Conservation (phyloP, 371 early-diverging fungal genomes). For the Haplosporangium sp. region DNA sequence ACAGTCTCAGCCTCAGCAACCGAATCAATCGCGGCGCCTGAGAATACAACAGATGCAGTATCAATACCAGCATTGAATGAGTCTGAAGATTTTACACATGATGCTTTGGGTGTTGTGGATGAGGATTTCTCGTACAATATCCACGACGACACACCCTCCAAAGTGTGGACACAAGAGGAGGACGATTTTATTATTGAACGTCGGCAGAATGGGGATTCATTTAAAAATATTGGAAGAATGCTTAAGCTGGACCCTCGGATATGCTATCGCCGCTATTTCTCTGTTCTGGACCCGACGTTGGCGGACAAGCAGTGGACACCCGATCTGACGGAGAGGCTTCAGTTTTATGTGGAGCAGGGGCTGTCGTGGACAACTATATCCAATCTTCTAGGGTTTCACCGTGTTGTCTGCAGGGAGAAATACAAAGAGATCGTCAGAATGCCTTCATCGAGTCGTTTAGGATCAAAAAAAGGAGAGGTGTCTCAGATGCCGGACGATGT, state of each 20-base stretch:
- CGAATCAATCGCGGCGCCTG: background rate
- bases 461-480: background rate
- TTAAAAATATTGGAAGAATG: conserved; percentile 11
- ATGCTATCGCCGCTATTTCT: conserved; percentile 18
- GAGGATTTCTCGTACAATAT: conserved; percentile 21
- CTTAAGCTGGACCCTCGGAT: conserved; percentile 11
- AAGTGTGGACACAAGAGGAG: conserved; percentile 37
- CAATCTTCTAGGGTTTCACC: conserved; percentile 23
- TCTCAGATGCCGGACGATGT: too few species aligned
- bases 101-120: conserved; percentile 1
- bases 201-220: conserved; percentile 5
- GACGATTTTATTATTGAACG: conserved; percentile 16
- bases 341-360: conserved; percentile 36
- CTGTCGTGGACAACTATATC: conserved; percentile 29
- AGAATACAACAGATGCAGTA: background rate
- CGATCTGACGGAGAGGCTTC: conserved; percentile 10
- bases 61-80: background rate
- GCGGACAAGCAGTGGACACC: conserved; percentile 32
- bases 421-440: conserved; percentile 20
- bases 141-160: background rate
- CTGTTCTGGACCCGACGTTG: conserved; percentile 4
- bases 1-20: background rate
- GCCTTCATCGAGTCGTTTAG: background rate
- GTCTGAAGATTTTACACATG: background rate
- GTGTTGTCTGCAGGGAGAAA: conserved; percentile 19